phyloP scores from a whole-genome alignment of 164 flowering plant species.

The Macadamia integrifolia region DNA sequence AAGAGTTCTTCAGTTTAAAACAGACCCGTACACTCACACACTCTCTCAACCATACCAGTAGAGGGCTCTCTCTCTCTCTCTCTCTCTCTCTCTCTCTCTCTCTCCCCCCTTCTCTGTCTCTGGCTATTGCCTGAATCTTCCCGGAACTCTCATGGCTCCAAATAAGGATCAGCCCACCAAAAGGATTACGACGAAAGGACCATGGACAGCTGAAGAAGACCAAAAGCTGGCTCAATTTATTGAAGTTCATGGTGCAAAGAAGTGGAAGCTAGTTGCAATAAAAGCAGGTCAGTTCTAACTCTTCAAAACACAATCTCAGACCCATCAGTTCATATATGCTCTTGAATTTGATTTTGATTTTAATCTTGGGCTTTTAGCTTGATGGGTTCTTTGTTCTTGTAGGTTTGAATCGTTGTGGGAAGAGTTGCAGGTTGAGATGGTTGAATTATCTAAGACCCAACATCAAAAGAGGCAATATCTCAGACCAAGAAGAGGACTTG shows the following conservation, averaged over 20 bases:
- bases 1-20: too few relatives aligned
- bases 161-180: conserved; percentile 20
- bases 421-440: conserved; percentile 1
- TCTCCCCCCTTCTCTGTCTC: neutral
- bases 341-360: neutral
- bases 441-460: conserved; percentile 1
- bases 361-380: neutral
- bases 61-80: neutral
- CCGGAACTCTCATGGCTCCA: neutral
- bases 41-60: neutral
- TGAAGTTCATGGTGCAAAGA: conserved; percentile 2
- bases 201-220: neutral
- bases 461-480: neutral
- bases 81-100: neutral
- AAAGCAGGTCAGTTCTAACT: neutral
- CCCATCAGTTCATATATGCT: neutral
- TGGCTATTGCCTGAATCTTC: neutral
- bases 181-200: conserved; percentile 11
- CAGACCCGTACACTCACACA: neutral
- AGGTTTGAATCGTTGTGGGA: neutral
- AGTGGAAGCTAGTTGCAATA: neutral
- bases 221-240: neutral
- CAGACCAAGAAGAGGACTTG: neutral
- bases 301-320: neutral
- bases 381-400: neutral